Base-by-base conservation (phyloP, 208 protist species). In the Trypanosoma conorhini region DNA sequence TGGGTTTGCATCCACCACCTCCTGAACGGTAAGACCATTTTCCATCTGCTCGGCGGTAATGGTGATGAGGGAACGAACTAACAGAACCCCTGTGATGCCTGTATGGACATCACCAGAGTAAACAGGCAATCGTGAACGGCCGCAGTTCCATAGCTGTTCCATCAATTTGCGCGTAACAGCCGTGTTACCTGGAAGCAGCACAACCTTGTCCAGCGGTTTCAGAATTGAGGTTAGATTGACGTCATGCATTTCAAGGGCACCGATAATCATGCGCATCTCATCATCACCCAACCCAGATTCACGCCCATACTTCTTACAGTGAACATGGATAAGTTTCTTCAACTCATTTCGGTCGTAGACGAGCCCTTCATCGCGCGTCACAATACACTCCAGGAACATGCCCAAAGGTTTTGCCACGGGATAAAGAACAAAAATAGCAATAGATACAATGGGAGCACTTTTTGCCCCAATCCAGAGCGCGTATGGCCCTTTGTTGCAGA, bases 311-410 rank as follows among this genome's bases (percentile, higher is more conserved):
- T 92, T 92, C 59, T 92, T 86, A 62, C 74, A 91, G 72, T 95
- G 81, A 68, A 95, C 42, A 31, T 60, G 64, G 30, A 95, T 85
- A 9, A 95, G 76, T 71, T 92, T 88, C 62, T 85, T 87, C 22
- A 95, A 57, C 74, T 95, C 85, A 28, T 89, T 81, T 48, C 83
- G 77, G 69, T 95, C 89, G 79, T 91, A 95, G 5, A 92, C 19
- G 71, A 91, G 77, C 1, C 89, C 89, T 0, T 80, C 85, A 15
- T 91, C 89, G 77, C 92, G 87, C 1, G 61, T 71, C 35, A 92
- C 79, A 56, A 92, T 60, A 66, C 79, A 90, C 59, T 90, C 89
- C 38, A 95, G 79, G 51, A 95, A 67, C 74, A 89, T 67, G 0
- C 86, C 87, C 28, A 95, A 64, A 40, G 89, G 89, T 61, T 88